Evolutionary conservation across 352 stramenopile genomes (phyloP).

Genomic region (Globisporangium emineosum): DNA sequence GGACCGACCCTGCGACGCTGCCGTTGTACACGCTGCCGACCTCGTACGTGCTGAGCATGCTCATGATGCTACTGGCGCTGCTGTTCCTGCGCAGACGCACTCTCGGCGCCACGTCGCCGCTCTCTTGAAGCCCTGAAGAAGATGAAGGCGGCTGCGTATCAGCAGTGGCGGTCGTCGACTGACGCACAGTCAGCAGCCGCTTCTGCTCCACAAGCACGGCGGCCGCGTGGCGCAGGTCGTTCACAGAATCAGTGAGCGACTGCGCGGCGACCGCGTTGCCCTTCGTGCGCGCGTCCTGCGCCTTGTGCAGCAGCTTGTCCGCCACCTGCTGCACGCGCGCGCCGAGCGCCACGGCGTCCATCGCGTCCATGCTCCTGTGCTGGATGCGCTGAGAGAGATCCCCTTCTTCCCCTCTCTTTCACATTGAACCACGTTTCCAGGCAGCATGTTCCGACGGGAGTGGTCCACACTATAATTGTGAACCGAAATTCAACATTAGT

Average conservation of each 20-base stretch:
- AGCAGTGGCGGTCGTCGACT: conserved; percentile 4
- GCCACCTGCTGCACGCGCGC: conserved; percentile 69
- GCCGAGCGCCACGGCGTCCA: conserved; percentile 48
- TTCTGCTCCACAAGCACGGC: conserved; percentile 56
- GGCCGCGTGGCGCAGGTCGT: conserved; percentile 50
- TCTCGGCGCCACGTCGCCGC: conserved; percentile 19
- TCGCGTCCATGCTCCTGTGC: conserved; percentile 16
- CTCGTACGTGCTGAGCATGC: conserved; percentile 19
- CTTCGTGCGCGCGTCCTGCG: conserved; percentile 57
- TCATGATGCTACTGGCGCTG: conserved; percentile 20
- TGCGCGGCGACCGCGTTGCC: conserved; percentile 49
- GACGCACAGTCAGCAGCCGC: conserved; percentile 30
- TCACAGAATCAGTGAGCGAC: conserved; percentile 43
- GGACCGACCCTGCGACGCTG: conserved; percentile 13
- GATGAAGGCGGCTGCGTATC: conserved; percentile 24
- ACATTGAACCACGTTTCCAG: background rate
- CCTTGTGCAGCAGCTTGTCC: conserved; percentile 70
- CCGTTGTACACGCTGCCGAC: conserved; percentile 12
- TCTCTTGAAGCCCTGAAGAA: conserved; percentile 10
- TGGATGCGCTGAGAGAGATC: background rate
- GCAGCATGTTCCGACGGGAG: too few species aligned
- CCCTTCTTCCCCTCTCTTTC: conserved; percentile 1
- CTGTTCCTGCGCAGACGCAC: conserved; percentile 15
- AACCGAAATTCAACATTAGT: too few species aligned
- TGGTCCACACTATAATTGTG: too few species aligned